Conservation (phyloP, 768 basidiomycete genomes). For the Crassisporium funariophilum region DNA sequence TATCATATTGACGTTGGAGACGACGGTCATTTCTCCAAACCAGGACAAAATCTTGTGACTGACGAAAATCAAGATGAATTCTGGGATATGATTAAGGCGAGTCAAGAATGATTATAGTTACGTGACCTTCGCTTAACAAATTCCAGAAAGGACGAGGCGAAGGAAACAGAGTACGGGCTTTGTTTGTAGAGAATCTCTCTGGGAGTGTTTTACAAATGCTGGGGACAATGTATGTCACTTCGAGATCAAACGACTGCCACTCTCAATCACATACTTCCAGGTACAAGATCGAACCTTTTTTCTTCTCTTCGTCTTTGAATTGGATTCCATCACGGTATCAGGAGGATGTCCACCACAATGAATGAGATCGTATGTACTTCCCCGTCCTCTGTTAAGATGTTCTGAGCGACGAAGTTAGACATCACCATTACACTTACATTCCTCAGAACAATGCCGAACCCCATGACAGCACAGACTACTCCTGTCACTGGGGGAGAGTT, state of each 20-base stretch:
- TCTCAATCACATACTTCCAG: slow-evolving; percentile 23
- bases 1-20: slow-evolving; percentile 41
- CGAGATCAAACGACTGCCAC: neutral
- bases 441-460: slow-evolving; percentile 30
- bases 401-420: slow-evolving; percentile 32
- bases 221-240: slow-evolving; percentile 45
- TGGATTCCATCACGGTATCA: slow-evolving; percentile 69
- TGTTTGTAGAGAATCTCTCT: slow-evolving; percentile 56
- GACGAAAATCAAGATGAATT: slow-evolving; percentile 26
- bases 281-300: slow-evolving; percentile 62
- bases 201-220: slow-evolving; percentile 58
- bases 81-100: slow-evolving; percentile 39
- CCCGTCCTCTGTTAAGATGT: neutral
- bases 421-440: slow-evolving; percentile 57
- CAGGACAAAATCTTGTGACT: slow-evolving; percentile 16
- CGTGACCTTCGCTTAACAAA: too few relatives aligned
- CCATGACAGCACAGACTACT: slow-evolving; percentile 8
- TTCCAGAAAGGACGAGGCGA: slow-evolving; percentile 4
- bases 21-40: slow-evolving; percentile 36
- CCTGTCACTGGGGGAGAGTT: slow-evolving; percentile 6
- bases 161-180: slow-evolving; percentile 44
- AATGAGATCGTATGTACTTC: slow-evolving; percentile 49
- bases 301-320: slow-evolving; percentile 62
- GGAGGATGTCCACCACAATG: slow-evolving; percentile 39
- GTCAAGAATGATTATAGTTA: neutral